A percentile compares a stretch with the other conserved stretches of the same genome.
phyloP scores from a whole-genome alignment of 148 eudicot species.

The Vaccinium macrocarpon region DNA sequence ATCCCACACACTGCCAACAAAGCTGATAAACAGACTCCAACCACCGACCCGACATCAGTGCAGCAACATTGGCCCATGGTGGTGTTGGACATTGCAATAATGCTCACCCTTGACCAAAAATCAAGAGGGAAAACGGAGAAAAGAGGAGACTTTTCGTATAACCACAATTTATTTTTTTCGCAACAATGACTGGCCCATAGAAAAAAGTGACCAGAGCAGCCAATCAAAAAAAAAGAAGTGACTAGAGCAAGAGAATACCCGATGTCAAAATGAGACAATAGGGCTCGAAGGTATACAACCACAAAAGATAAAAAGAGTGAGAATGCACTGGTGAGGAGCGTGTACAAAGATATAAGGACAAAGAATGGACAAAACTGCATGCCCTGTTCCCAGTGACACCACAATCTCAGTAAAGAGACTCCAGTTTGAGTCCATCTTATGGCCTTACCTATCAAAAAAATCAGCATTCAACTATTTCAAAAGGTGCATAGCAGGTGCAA shows the following conservation, averaged over 20 bases:
- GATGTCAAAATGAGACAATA: neutral
- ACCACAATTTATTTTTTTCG: neutral
- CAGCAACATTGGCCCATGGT: neutral
- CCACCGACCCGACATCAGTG: neutral
- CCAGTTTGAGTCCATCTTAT: neutral
- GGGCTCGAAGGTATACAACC: neutral
- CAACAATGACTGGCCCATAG: neutral
- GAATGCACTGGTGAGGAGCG: neutral
- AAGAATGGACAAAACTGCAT: neutral
- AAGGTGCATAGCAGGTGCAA: neutral
- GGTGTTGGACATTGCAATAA: neutral
- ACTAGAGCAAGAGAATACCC: neutral
- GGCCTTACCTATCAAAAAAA: neutral
- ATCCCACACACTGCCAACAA: neutral
- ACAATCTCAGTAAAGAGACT: neutral
- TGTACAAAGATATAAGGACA: neutral
- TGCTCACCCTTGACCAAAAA: neutral
- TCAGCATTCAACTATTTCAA: neutral
- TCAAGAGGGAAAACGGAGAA: neutral
- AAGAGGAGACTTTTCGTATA: neutral
- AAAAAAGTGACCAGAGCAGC: neutral
- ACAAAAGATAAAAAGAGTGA: neutral
- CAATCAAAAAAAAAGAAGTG: neutral
- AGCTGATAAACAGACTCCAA: neutral
- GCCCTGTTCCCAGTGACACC: neutral